Evolutionary conservation across 768 basidiomycete species (phyloP).

Genomic region (Leccinum aurantiacum): DNA sequence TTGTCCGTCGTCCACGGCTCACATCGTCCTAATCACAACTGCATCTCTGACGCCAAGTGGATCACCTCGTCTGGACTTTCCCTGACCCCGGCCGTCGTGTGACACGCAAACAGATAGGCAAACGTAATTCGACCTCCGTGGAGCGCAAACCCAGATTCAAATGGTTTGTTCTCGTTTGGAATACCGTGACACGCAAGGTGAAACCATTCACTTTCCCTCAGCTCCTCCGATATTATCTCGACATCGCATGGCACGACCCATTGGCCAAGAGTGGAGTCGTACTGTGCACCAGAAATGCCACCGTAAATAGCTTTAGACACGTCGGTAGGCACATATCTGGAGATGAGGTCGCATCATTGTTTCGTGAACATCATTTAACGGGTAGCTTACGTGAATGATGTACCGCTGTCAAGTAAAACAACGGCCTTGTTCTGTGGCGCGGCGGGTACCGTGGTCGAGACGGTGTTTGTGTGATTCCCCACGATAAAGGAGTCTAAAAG

Average conservation of each 20-base stretch:
- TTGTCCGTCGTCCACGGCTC: no score
- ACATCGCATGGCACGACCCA: conserved; percentile 74
- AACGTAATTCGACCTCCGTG: no score
- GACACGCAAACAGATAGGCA: no score
- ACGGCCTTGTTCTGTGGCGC: conserved; percentile 74
- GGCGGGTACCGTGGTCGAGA: conserved; percentile 52
- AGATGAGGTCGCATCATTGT: conserved; percentile 7
- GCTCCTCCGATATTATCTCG: no score
- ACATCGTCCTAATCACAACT: no score
- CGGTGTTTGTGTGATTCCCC: conserved; percentile 48
- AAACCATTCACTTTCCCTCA: no score
- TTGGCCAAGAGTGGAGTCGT: conserved; percentile 48
- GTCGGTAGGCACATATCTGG: conserved; percentile 67
- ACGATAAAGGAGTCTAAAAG: conserved; percentile 73
- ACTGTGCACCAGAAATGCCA: conserved; percentile 60
- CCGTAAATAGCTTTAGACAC: conserved; percentile 72
- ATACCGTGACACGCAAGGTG: no score
- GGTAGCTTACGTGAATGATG: conserved; percentile 69
- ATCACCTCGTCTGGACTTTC: no score
- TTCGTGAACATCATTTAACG: not conserved
- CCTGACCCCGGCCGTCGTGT: no score
- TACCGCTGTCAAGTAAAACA: conserved; percentile 75
- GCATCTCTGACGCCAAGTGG: no score
- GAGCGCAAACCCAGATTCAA: no score
- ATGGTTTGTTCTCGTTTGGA: no score